Base-by-base conservation (phyloP, 2,329 filamentous ascomycete genomes). In the Colletotrichum sp. region DNA sequence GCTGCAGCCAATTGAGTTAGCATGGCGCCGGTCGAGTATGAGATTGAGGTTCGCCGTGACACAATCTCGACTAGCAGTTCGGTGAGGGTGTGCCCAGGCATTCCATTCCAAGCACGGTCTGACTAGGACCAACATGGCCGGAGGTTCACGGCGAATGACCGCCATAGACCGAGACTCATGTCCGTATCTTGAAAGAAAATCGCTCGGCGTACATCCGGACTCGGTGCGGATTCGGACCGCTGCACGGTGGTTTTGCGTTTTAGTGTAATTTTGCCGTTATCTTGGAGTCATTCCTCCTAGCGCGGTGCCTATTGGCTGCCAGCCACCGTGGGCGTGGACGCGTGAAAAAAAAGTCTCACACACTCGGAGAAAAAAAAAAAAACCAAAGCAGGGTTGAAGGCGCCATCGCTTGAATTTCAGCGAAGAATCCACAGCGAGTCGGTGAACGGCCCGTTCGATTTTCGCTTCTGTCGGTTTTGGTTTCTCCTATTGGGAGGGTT, bases 371-470 rank as follows among this genome's bases (percentile, higher is more conserved):
- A 22, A 48, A 55, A 55, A n/a, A 55, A 44, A 52, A 44, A 48
- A 22, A 13, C 44, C 44, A 22, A 57, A 69, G 32, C 73, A 75
- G 70, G 73, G 73, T 73, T 69, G 63, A 73, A 73, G 73, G 64
- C 73, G 70, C 73, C 70, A 75, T 68, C 34, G 32, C 34, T 71
- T 52, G 68, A 75, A 73, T 73, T 75, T 75, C 73, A 73, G 73
- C 64, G 64, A 73, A 60, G 48, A 73, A 64, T 39, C 60, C 34
- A 52, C 67, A 62, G 57, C 22, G 44, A 65, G 70, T 75, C 73
- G 73, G 70, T 75, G 73, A 75, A 30, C 39, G 59, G 22, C 34
- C 70, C 59, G 48, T 68, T 75, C 15, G 39, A 34, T 60, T 59
- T 60, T 66, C 44, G 32, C 7, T 57, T 32, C 34, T 30, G 32